Conservation (phyloP, 371 early-diverging fungal genomes). For the Coemansia linderi region DNA sequence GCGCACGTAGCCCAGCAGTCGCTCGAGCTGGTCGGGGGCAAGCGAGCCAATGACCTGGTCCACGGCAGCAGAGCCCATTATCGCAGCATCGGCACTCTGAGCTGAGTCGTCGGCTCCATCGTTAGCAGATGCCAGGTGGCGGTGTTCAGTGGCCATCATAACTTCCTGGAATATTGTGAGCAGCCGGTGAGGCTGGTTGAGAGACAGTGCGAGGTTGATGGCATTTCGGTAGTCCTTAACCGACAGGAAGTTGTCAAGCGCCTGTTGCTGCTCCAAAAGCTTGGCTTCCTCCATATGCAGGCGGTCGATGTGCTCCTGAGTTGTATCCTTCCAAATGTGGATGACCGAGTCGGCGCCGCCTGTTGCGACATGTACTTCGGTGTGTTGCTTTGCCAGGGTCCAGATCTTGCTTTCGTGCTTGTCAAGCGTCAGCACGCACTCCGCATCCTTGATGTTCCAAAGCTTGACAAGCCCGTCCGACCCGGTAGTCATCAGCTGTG, state of each 20-base stretch:
- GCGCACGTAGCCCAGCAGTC: slow-evolving; percentile 79
- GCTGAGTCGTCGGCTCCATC: not conserved
- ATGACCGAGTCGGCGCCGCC: slow-evolving; percentile 91
- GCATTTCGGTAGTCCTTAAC: slow-evolving; percentile 91
- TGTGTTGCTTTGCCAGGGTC: slow-evolving; percentile 77
- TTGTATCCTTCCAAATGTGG: slow-evolving; percentile 89
- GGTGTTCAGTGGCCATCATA: slow-evolving; percentile 42
- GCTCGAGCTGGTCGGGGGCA: slow-evolving; percentile 61
- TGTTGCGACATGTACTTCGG: slow-evolving; percentile 76
- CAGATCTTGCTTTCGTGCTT: slow-evolving; percentile 94
- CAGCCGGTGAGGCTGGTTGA: slow-evolving; percentile 86
- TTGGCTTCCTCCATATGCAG: slow-evolving; percentile 40
- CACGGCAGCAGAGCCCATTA: slow-evolving; percentile 40
- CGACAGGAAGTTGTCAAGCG: slow-evolving; percentile 78
- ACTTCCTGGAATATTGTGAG: slow-evolving; percentile 74
- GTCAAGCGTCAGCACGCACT: slow-evolving; percentile 88
- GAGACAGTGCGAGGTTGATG: slow-evolving; percentile 83
- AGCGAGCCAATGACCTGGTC: slow-evolving; percentile 51
- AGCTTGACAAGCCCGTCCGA: slow-evolving; percentile 94
- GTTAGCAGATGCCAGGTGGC: not conserved
- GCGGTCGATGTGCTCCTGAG: slow-evolving; percentile 74
- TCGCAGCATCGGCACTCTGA: not conserved
- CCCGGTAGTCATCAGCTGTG: slow-evolving; percentile 83
- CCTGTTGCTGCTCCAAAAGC: slow-evolving; percentile 76
- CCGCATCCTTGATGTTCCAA: slow-evolving; percentile 86